Percentiles rank a stretch among this genome's conserved stretches.
Evolutionary conservation across 331 rosid species (phyloP).

Genomic region (Ulmus americana): DNA sequence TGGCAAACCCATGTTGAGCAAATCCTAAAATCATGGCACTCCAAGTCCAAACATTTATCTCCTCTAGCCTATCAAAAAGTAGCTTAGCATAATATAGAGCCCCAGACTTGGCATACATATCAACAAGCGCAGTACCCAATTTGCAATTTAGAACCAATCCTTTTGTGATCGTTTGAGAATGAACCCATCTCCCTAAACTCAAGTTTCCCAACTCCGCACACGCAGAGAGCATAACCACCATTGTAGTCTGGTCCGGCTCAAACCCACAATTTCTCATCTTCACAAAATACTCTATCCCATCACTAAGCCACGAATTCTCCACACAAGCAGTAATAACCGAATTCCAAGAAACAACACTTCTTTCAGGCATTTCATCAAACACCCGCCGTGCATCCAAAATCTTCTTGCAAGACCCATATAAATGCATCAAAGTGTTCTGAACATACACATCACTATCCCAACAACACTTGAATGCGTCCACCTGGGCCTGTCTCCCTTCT

Average conservation of each 20-base stretch:
- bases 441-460: conserved; percentile 62
- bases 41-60: conserved; percentile 88
- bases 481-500: conserved; percentile 66
- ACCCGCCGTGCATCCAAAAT: conserved; percentile 36
- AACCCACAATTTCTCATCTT: conserved; percentile 60
- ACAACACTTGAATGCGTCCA: conserved; percentile 50
- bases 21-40: conserved; percentile 84
- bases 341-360: conserved; percentile 81
- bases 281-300: conserved; percentile 50
- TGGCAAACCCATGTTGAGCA: conserved; percentile 78
- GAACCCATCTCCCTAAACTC: conserved; percentile 71
- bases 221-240: conserved; percentile 65
- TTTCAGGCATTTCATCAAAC: conserved; percentile 66
- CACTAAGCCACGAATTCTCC: conserved; percentile 43
- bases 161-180: conserved; percentile 49
- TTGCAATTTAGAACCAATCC: conserved; percentile 57
- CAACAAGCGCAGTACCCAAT: conserved; percentile 77
- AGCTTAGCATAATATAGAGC: conserved; percentile 42
- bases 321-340: conserved; percentile 60
- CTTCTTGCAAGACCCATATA: conserved; percentile 63
- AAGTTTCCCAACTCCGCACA: conserved; percentile 74
- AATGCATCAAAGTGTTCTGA: conserved; percentile 51
- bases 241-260: conserved; percentile 69
- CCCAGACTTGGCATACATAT: conserved; percentile 84
- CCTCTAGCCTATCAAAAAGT: conserved; percentile 48